Evolutionary conservation across 2,329 filamentous ascomycete species (phyloP).

Genomic region (Stagonosporopsis chrysanthemi): DNA sequence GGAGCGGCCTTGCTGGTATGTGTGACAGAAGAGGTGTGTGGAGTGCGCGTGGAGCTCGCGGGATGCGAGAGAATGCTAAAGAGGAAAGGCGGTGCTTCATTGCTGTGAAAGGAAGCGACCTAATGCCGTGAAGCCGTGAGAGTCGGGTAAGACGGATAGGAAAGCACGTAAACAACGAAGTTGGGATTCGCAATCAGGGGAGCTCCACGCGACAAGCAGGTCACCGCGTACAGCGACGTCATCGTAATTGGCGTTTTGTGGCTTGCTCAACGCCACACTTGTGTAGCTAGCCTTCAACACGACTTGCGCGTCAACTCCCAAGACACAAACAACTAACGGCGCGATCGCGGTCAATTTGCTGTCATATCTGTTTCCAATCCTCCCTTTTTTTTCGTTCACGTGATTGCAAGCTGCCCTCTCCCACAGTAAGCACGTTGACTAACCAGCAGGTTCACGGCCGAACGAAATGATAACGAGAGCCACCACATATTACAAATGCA

Average conservation of each 20-base stretch:
- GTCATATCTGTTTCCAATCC: background rate
- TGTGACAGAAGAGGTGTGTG: conserved; percentile 16
- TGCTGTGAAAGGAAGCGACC: conserved; percentile 8
- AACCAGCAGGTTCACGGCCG: too few relatives aligned
- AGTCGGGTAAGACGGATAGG: conserved; percentile 23
- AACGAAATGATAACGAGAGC: too few relatives aligned
- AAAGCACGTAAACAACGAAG: background rate
- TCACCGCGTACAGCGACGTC: conserved; percentile 21
- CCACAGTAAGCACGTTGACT: too few relatives aligned
- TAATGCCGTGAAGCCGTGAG: conserved; percentile 10
- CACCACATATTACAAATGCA: background rate
- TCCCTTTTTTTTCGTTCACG: too few relatives aligned
- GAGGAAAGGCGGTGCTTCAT: conserved; percentile 46
- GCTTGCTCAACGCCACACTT: conserved; percentile 13
- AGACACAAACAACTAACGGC: background rate
- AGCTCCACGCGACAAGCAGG: conserved; percentile 29
- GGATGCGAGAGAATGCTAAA: conserved; percentile 30
- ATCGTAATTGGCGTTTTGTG: conserved; percentile 19
- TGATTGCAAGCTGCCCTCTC: background rate
- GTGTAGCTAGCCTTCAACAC: background rate
- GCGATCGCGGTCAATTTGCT: background rate
- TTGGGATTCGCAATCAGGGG: conserved; percentile 12
- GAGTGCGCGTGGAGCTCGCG: conserved; percentile 23
- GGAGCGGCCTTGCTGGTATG: conserved; percentile 4
- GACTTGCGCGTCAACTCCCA: background rate